Base-by-base conservation (phyloP, 805 yeast genomes). In the Kluyveromyces wickerhamii region DNA sequence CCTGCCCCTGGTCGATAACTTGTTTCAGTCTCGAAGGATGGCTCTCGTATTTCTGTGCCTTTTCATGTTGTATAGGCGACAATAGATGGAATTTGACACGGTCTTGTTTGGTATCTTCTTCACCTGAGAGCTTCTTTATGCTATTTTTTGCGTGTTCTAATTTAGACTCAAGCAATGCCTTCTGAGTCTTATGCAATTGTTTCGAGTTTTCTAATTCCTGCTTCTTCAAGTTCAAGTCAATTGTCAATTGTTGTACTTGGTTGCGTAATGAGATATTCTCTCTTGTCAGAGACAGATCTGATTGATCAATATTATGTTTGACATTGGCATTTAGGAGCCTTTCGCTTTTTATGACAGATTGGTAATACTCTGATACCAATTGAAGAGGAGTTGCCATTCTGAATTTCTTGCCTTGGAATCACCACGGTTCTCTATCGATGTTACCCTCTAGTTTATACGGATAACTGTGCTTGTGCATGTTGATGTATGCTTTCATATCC, bases 201-300 rank as follows among this genome's bases (percentile, higher is more conserved):
- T 49, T 52, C 20, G 53, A 39, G 14, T 42, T 48, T 13, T 56
- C 60, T n/a, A 54, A 48, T 21, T 59, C 57, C 23, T 47, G 49
- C 20, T 48, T 52, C 7, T 57, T 35, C 9, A 44, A 43, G 18
- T 52, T 55, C 4, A 62, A 21, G 25, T 62, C 63, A 3, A 52
- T 32, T n/a, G 54, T 59, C 19, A 64, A 32, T 36, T 51, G 58
- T 11, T 54, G 39, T 5, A 63, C 34, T 38, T 62, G 66, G 11
- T 48, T 53, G 41, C 62, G 65, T 17, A 63, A 43, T 4, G 47
- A 27, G n/a, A 54, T 34, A 32, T 56, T 57, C 34, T 62, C 66
- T 32, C 53, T 53, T 15, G 47, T 52, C 25, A 32, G 42, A 41
- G 18, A 47, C 47, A 34, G 37, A 25, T 36, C 42, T 19, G 27